Evolutionary conservation across 2,329 filamentous ascomycete genomes (phyloP), one percentile per base, ranked within the genome.

Genomic region (Claviceps monticola): DNA sequence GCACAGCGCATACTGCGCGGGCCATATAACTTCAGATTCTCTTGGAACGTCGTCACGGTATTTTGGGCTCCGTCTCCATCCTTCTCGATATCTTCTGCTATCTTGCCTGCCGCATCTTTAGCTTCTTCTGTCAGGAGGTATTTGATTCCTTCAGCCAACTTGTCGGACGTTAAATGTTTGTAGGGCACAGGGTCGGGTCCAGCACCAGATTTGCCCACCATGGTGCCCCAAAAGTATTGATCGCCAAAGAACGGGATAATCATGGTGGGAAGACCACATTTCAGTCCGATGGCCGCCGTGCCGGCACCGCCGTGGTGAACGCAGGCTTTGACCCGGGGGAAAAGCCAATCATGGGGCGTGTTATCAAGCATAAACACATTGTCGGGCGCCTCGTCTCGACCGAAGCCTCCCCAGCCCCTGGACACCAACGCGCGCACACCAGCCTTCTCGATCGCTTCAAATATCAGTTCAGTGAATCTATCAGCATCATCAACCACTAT

Each of bases 191-290:
- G 76, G 43, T 76, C 68, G 0, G 84, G 81, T 0, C 85, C 85
- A 0, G 83, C 84, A 26, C 76, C 75, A 1, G 80, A 74, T 37
- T 73, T 76, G 4, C 73, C 74, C 1, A 88, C 74, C 79, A 86
- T 86, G 17, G 73, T 71, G 2, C 84, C 85, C 85, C 86, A 89
- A 61, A 89, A 89, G 48, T 83, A 76, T 63, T 89, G 85, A 60
- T 89, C 85, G 2, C 85, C 85, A 57, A 89, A 89, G 66, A 89
- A 89, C 0, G 85, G 85, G 2, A 89, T 82, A 26, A 88, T 77
- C 78, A 88, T 84, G 5, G 82, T 87, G 0, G 85, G 85, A 58
- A 77, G 79, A 3, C 76, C 85, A 56, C 77, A 83, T 62, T 84
- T 86, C 36, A 89, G 70, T 1, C 83, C 83, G 46, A 84, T 84